These are phyloP conservation scores for Fusarium nisikadoi DNA, from an alignment of 2,329 filamentous ascomycete genomes.

Conservation along the genomic window DNA sequence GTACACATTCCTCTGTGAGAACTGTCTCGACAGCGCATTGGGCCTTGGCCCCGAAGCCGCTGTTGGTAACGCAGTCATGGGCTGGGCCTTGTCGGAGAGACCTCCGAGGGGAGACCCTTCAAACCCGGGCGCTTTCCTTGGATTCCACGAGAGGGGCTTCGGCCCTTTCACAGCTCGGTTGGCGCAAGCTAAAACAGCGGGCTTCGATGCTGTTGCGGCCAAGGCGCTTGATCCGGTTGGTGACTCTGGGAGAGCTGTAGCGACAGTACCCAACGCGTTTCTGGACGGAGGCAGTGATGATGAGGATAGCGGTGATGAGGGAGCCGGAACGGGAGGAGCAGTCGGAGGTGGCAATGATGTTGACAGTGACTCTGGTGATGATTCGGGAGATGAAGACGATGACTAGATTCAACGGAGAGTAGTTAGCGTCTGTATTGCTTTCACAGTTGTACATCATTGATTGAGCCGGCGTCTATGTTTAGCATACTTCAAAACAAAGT, in stretches of 20 bases:
- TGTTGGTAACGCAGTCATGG: conserved; percentile 7
- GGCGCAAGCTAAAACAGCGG: not conserved
- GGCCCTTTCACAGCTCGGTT: not conserved
- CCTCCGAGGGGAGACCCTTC: not conserved
- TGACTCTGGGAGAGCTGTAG: not conserved
- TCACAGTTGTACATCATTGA: not conserved
- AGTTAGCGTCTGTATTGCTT: rapidly evolving
- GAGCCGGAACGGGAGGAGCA: not conserved
- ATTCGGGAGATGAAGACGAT: not conserved
- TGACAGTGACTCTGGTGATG: not conserved
- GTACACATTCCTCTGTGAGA: conserved; percentile 16
- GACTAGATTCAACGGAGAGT: rapidly evolving
- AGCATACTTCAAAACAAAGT: not conserved
- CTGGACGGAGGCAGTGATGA: not conserved
- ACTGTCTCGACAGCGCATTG: not conserved
- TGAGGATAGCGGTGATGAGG: not conserved
- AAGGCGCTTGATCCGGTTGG: not conserved
- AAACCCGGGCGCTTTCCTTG: not conserved
- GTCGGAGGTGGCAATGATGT: not conserved
- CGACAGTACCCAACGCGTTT: not conserved
- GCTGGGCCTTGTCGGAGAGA: not conserved
- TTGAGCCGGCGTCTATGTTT: rapidly evolving
- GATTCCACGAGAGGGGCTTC: not conserved
- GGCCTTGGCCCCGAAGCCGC: not conserved
- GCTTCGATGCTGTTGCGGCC: not conserved